Evolutionary conservation across 345 rosid species (phyloP).

Genomic region (Erodium maritimum): DNA sequence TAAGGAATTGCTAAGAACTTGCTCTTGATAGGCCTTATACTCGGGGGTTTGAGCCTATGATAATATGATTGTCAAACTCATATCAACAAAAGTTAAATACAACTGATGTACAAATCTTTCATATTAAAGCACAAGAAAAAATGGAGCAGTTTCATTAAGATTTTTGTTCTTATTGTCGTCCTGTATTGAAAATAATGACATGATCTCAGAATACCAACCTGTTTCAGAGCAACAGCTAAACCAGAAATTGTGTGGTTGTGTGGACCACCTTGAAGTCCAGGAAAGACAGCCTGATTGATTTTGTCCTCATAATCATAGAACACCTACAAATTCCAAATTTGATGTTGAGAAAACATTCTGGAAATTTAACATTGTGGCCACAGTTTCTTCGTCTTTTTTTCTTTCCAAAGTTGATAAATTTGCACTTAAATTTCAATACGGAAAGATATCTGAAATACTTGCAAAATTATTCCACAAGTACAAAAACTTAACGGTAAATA

Average conservation of each 20-base stretch:
- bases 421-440: too few relatives aligned
- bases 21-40: constrained; percentile 82
- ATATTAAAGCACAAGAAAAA: too few relatives aligned
- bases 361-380: too few relatives aligned
- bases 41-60: constrained; percentile 65
- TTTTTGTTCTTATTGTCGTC: too few relatives aligned
- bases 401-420: too few relatives aligned
- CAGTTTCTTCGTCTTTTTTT: too few relatives aligned
- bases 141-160: too few relatives aligned
- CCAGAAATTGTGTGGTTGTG: constrained; percentile 91
- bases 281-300: constrained; percentile 89
- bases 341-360: too few relatives aligned
- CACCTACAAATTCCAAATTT: constrained; percentile 31
- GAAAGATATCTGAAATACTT: too few relatives aligned
- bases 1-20: constrained; percentile 70
- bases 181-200: not conserved
- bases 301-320: constrained; percentile 77
- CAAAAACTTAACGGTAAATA: too few relatives aligned
- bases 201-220: constrained; percentile 26
- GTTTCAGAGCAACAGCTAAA: constrained; percentile 86
- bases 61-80: constrained; percentile 4
- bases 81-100: not conserved
- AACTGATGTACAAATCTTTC: too few relatives aligned
- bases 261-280: constrained; percentile 97
- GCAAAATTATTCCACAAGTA: too few relatives aligned